Evolutionary conservation across 2,329 filamentous ascomycete genomes (phyloP).

Genomic region (Orbilia javanica): DNA sequence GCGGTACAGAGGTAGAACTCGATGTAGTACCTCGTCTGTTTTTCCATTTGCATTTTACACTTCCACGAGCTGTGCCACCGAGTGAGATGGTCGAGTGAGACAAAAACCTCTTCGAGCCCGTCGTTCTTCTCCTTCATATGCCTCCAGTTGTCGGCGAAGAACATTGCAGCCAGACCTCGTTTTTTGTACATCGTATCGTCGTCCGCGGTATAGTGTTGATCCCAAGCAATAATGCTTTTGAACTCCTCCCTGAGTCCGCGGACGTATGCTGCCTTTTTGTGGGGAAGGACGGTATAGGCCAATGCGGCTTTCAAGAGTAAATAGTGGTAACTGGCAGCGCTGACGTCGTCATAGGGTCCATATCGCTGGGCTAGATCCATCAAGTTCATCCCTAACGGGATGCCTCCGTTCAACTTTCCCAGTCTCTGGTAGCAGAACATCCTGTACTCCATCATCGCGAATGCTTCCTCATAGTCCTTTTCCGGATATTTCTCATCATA

Average conservation of each 20-base stretch:
- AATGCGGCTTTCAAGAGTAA: slow-evolving; percentile 34
- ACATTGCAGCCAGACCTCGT: slow-evolving; percentile 3
- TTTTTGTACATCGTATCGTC: slow-evolving; percentile 11
- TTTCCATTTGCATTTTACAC: background rate
- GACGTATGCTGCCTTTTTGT: background rate
- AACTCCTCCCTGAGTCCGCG: background rate
- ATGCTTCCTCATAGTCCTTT: background rate
- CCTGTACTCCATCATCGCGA: slow-evolving; percentile 12
- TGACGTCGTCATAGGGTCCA: background rate
- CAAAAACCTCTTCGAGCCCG: background rate
- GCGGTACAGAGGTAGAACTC: slow-evolving; percentile 16
- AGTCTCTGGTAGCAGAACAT: slow-evolving; percentile 13
- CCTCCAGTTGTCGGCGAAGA: slow-evolving; percentile 24
- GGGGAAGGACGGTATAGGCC: background rate
- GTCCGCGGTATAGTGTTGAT: background rate
- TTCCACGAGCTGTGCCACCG: background rate
- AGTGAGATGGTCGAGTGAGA: background rate
- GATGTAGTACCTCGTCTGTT: slow-evolving; percentile 5
- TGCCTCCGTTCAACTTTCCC: slow-evolving; percentile 2
- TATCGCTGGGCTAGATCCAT: background rate
- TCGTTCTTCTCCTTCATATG: background rate
- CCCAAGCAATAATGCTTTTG: background rate
- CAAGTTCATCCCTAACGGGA: slow-evolving; percentile 6
- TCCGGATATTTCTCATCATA: background rate
- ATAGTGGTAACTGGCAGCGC: slow-evolving; percentile 22